These are phyloP conservation scores for Microthlaspi erraticum DNA, from an alignment of 345 rosid species.

Conservation along the genomic window DNA sequence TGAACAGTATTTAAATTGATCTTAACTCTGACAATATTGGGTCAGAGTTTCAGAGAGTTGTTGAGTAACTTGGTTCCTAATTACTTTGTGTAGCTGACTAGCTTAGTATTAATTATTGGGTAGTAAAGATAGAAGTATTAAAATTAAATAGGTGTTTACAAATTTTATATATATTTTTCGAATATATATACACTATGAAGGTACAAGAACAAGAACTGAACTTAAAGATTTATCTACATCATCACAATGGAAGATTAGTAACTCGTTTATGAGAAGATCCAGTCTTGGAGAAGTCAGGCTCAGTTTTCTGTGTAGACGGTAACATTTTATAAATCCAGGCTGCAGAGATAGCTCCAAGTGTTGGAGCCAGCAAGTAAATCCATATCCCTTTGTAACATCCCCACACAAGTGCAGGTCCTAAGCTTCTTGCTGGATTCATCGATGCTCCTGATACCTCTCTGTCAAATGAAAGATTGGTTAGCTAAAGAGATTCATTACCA, in stretches of 20 bases:
- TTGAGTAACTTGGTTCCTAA: too few species aligned
- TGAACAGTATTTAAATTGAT: too few species aligned
- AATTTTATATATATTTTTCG: too few species aligned
- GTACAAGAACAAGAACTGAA: constrained; percentile 3
- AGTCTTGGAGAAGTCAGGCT: constrained; percentile 58
- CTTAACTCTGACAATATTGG: too few species aligned
- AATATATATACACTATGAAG: constrained; percentile 13
- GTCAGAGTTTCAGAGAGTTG: too few species aligned
- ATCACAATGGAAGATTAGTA: constrained; percentile 40
- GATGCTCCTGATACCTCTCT: constrained; percentile 77
- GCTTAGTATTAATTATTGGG: too few species aligned
- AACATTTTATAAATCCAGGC: constrained; percentile 55
- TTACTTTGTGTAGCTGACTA: too few species aligned
- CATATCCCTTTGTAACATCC: constrained; percentile 50
- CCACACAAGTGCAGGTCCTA: constrained; percentile 63
- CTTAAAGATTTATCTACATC: constrained; percentile 1
- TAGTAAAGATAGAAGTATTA: too few species aligned
- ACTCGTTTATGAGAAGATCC: constrained; percentile 51
- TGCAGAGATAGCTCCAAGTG: constrained; percentile 55
- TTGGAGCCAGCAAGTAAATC: constrained; percentile 57
- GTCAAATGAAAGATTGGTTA: constrained; percentile 21
- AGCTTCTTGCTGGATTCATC: constrained; percentile 75
- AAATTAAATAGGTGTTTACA: too few species aligned
- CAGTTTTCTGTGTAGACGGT: constrained; percentile 60
- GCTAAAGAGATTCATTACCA: constrained; percentile 12